These are phyloP conservation scores for Acer saccharum DNA, from an alignment of 345 rosid species.

Conservation along the genomic window DNA sequence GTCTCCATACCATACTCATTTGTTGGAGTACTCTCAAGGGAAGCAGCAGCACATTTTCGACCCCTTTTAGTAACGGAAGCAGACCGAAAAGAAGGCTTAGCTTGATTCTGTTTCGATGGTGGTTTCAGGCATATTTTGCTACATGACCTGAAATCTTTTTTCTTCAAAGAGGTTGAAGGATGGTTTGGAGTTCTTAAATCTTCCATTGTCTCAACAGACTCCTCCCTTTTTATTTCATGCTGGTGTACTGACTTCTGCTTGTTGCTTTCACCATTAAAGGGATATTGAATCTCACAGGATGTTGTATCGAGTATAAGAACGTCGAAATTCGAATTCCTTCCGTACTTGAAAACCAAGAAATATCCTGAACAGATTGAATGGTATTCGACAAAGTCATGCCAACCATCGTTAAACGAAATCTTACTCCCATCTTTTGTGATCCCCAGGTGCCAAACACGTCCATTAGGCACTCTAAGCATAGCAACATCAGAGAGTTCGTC, in stretches of 20 bases:
- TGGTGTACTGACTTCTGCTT: not conserved
- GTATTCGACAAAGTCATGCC: slow-evolving; percentile 39
- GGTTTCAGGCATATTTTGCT: not conserved
- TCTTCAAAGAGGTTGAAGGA: not conserved
- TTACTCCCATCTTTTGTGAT: slow-evolving; percentile 23
- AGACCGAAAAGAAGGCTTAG: not conserved
- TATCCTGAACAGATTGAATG: slow-evolving; percentile 35
- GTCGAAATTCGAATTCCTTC: slow-evolving; percentile 35
- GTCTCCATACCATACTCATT: not conserved
- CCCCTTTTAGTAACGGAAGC: not conserved
- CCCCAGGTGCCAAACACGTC: slow-evolving; percentile 40
- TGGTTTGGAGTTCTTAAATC: slow-evolving; percentile 6
- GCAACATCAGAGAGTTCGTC: slow-evolving; percentile 40
- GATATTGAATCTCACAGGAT: slow-evolving; percentile 39
- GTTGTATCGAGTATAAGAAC: slow-evolving; percentile 35
- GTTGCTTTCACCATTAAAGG: not conserved
- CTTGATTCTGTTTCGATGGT: slow-evolving; percentile 12
- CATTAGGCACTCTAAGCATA: slow-evolving; percentile 32
- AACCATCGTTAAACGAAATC: slow-evolving; percentile 43
- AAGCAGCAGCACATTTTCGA: not conserved
- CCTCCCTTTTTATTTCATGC: slow-evolving; percentile 21
- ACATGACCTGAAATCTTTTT: not conserved
- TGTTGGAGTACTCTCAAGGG: not conserved
- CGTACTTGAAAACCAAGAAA: slow-evolving; percentile 40
- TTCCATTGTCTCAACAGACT: slow-evolving; percentile 18